These are phyloP conservation scores for Cryptosporidium felis DNA, from an alignment of 169 alveolate genomes.

Conservation along the genomic window DNA sequence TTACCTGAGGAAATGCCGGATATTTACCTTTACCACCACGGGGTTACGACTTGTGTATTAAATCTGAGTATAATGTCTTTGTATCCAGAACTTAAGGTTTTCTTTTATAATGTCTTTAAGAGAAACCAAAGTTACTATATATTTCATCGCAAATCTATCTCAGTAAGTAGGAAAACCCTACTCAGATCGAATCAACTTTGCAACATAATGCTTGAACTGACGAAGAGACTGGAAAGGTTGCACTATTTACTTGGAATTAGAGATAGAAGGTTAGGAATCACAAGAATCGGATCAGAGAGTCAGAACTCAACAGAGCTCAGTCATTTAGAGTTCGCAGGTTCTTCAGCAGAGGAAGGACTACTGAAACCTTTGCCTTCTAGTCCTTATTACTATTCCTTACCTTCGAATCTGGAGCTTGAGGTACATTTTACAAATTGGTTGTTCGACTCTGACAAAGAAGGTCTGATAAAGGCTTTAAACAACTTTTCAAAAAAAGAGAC, in stretches of 20 bases:
- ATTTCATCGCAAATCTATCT: slow-evolving; percentile 22
- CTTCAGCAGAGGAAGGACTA: not conserved
- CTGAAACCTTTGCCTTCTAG: slow-evolving; percentile 25
- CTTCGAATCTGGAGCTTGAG: not conserved
- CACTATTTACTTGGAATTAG: not conserved
- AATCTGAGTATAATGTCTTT: slow-evolving; percentile 48
- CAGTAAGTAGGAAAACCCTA: slow-evolving; percentile 26
- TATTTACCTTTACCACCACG: slow-evolving; percentile 35
- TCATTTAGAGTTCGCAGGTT: no score
- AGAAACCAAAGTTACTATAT: slow-evolving; percentile 27
- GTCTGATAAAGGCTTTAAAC: not conserved
- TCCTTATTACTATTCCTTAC: slow-evolving; percentile 36
- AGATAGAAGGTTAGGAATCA: no score
- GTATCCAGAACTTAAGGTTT: slow-evolving; percentile 36
- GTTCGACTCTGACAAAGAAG: not conserved
- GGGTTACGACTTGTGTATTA: slow-evolving; percentile 17
- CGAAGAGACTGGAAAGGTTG: slow-evolving; percentile 11
- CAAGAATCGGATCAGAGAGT: no score
- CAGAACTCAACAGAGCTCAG: no score
- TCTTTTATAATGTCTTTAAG: slow-evolving; percentile 16
- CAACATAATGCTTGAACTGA: slow-evolving; percentile 27
- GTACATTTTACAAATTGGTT: not conserved
- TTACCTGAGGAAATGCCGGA: slow-evolving; percentile 69
- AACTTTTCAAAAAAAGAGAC: not conserved
- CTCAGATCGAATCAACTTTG: slow-evolving; percentile 61